Evolutionary conservation across 2,329 filamentous ascomycete species (phyloP), one percentile per base, ranked within the genome.

Genomic region (Arthrobotrys sphaeroides): DNA sequence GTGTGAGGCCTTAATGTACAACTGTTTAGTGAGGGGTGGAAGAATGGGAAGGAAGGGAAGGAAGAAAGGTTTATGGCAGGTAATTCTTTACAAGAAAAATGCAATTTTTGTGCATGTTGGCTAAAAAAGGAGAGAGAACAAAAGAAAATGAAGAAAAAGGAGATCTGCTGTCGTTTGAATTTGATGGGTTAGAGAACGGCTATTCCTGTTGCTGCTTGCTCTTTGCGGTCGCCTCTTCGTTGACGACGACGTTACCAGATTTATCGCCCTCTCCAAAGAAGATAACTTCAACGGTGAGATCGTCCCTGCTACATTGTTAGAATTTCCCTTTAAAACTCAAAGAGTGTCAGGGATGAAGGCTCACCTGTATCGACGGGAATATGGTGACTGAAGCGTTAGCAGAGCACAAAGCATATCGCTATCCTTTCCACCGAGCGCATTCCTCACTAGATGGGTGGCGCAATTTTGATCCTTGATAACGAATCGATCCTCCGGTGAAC

Each of bases 281-380:
- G 81, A 99, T 96, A 76, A 99, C 95, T 83, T 99, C 93, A 13
- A 99, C 94, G 0, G 95, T 99, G 77, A 99, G 84, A 82, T 99
- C 95, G 81, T 99, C 95, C 79, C 93, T 94, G 74, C 83, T 81
- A 53, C 81, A 45, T 16, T 13, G 40, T 79, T 53, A 80, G 80
- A 75, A 75, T 74, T 62, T 12, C 60, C 26, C 13, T 59, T 42
- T 45, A 24, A 42, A 61, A 68, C 28, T 4, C 12, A 5, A 5
- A 53, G 16, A 12, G 43, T 26, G 26, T 31, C 16, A 55, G 5
- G 7, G n/a, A 33, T 6, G 16, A n/a, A 26, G 65, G 82, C 86
- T 81, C 86, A 94, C 92, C 94, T 89, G 82, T 98, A 99, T 81
- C 95, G 87, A 80, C 95, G 88, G 28, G 92, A 96, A 81, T 94